These are phyloP conservation scores for Breynia disticha DNA, from an alignment of 441 rosid species.

Conservation along the genomic window DNA sequence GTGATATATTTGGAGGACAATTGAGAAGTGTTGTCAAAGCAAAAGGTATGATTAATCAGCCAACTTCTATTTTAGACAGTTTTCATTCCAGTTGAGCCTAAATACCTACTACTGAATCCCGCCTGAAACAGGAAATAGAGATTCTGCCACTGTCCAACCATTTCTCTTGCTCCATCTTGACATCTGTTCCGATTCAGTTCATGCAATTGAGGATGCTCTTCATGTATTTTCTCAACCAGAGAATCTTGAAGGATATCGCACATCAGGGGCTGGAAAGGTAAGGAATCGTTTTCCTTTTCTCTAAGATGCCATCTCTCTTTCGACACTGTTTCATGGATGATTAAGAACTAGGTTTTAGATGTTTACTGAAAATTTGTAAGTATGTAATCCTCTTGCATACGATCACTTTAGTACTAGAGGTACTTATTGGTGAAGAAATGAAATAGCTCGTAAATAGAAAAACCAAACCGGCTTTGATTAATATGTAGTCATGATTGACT, in stretches of 20 bases:
- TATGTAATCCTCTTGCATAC: no score
- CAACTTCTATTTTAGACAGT: background rate
- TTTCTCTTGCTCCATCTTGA: conserved; percentile 86
- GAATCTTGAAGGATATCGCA: conserved; percentile 80
- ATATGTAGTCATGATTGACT: no score
- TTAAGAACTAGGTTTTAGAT: no score
- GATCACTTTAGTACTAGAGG: no score
- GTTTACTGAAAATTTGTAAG: no score
- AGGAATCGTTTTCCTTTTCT: background rate
- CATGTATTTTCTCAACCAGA: conserved; percentile 67
- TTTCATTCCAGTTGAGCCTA: background rate
- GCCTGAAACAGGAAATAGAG: conserved; percentile 50
- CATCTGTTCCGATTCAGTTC: conserved; percentile 64
- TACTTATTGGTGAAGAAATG: no score
- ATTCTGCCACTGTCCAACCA: conserved; percentile 83
- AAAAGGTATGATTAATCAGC: conserved; percentile 33
- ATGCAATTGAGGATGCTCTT: conserved; percentile 74
- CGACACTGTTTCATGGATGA: no score
- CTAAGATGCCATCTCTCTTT: no score
- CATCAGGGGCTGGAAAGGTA: conserved; percentile 81
- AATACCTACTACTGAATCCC: background rate
- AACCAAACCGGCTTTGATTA: no score
- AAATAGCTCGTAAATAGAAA: no score
- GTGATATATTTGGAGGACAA: conserved; percentile 84
- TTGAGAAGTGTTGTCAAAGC: conserved; percentile 81